A percentile compares a stretch with the other conserved stretches of the same genome.
These are phyloP conservation scores for Apophysomyces trapeziformis DNA, from an alignment of 371 early-diverging fungal genomes.

Conservation along the genomic window DNA sequence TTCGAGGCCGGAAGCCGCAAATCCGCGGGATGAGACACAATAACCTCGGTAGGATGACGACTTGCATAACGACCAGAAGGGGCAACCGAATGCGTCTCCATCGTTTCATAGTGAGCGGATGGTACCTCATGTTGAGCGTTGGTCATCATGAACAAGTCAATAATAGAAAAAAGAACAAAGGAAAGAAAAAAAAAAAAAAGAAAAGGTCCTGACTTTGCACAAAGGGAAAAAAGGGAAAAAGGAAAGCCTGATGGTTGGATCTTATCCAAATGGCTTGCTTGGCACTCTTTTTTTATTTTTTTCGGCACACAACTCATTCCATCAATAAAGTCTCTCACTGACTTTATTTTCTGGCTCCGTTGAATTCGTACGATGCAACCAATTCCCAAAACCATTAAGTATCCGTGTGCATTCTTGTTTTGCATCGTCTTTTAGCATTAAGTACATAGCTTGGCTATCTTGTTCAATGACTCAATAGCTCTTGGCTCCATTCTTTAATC, in stretches of 20 bases:
- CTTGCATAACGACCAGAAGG: background rate
- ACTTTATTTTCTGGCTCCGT: background rate
- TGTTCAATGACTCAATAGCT: constrained; percentile 32
- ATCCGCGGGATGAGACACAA: background rate
- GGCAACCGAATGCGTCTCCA: background rate
- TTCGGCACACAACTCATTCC: too few relatives aligned
- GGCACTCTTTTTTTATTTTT: background rate
- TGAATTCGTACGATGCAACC: background rate
- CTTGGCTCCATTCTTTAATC: constrained; percentile 53
- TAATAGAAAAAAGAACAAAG: background rate
- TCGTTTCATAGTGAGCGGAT: background rate
- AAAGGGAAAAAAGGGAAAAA: background rate
- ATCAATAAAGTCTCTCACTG: background rate
- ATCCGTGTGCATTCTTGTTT: too few relatives aligned
- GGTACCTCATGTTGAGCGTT: constrained; percentile 8
- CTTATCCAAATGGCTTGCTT: background rate
- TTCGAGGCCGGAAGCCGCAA: background rate
- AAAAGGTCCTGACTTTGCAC: background rate
- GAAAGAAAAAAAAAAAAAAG: too few relatives aligned
- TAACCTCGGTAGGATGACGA: background rate
- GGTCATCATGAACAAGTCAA: constrained; percentile 4
- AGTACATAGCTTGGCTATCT: background rate
- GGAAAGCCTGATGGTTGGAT: background rate
- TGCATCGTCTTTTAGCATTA: too few relatives aligned
- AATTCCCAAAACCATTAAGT: too few relatives aligned